Percentiles rank a stretch among this genome's conserved stretches.
Evolutionary conservation across 768 basidiomycete genomes (phyloP).

Genomic region (Lactifluus hygrophoroides): DNA sequence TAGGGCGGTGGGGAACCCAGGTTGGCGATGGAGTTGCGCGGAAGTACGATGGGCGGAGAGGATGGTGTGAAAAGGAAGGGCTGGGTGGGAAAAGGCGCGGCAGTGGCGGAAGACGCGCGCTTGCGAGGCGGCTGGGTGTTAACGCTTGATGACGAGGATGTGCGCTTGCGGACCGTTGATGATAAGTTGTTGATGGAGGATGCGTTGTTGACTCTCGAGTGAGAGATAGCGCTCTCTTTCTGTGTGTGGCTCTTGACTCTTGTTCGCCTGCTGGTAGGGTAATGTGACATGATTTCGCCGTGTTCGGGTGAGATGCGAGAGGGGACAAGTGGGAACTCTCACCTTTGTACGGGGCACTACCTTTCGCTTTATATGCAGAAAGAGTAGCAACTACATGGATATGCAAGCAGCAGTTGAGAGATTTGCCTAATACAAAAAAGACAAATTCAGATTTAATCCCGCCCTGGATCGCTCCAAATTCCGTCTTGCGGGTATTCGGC

Average conservation of each 20-base stretch:
- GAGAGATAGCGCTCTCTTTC: not conserved
- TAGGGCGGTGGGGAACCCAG: constrained; percentile 14
- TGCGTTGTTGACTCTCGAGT: not conserved
- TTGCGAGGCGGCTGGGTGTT: constrained; percentile 4
- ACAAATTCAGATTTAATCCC: not conserved
- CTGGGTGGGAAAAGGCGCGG: not conserved
- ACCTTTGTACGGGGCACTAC: not conserved
- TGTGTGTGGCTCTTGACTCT: not conserved
- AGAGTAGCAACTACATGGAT: too few species aligned
- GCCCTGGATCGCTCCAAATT: too few species aligned
- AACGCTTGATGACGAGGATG: not conserved
- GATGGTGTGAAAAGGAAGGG: constrained; percentile 13
- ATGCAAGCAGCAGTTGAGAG: too few species aligned
- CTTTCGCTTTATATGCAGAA: not conserved
- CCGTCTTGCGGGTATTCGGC: too few species aligned
- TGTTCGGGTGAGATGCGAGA: constrained; percentile 17
- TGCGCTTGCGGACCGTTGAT: not conserved
- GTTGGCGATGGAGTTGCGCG: not conserved
- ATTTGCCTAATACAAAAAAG: too few species aligned
- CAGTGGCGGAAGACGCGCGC: constrained; percentile 10
- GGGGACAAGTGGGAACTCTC: not conserved
- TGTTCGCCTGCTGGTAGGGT: constrained; percentile 9
- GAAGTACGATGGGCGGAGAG: constrained; percentile 7
- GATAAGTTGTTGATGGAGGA: not conserved
- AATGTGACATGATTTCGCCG: constrained; percentile 6